Conservation (phyloP, 768 basidiomycete species). For the Tricholoma matsutake region DNA sequence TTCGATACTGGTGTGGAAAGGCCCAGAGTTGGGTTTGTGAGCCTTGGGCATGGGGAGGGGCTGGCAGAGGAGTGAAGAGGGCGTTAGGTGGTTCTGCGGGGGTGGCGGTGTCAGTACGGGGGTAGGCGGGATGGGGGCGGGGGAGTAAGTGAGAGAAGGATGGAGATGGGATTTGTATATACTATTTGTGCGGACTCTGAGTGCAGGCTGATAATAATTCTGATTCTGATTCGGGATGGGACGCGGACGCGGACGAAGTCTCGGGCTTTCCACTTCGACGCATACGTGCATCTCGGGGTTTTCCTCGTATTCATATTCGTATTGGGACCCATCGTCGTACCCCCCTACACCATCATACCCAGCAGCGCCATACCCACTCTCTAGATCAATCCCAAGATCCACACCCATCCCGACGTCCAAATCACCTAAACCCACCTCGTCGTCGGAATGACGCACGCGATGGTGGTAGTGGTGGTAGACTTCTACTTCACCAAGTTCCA, state of each 20-base stretch:
- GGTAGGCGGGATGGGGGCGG: not conserved
- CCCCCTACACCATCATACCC: not conserved
- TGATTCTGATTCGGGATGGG: not conserved
- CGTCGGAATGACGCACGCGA: not conserved
- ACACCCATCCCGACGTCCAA: not conserved
- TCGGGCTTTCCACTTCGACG: slow-evolving; percentile 24
- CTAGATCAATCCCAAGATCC: not conserved
- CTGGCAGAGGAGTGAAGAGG: slow-evolving; percentile 22
- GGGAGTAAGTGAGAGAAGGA: not conserved
- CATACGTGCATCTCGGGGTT: slow-evolving; percentile 12
- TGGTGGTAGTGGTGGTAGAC: not conserved
- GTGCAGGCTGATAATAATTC: not conserved
- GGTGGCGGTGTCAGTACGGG: slow-evolving; percentile 4
- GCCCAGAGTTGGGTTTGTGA: not conserved
- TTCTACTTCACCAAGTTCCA: slow-evolving; percentile 8
- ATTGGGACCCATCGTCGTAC: not conserved
- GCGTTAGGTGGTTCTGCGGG: slow-evolving; percentile 1
- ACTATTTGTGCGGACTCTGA: slow-evolving; percentile 34
- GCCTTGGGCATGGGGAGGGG: slow-evolving; percentile 7
- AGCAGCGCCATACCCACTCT: not conserved
- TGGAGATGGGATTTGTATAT: slow-evolving; percentile 21
- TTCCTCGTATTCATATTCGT: not conserved
- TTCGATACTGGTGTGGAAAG: not conserved
- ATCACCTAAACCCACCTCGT: not conserved
- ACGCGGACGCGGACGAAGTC: slow-evolving; percentile 13